Percentiles rank a stretch among this genome's conserved stretches.
Conservation (phyloP, 306 rosid species). For the Rosa chinensis region DNA sequence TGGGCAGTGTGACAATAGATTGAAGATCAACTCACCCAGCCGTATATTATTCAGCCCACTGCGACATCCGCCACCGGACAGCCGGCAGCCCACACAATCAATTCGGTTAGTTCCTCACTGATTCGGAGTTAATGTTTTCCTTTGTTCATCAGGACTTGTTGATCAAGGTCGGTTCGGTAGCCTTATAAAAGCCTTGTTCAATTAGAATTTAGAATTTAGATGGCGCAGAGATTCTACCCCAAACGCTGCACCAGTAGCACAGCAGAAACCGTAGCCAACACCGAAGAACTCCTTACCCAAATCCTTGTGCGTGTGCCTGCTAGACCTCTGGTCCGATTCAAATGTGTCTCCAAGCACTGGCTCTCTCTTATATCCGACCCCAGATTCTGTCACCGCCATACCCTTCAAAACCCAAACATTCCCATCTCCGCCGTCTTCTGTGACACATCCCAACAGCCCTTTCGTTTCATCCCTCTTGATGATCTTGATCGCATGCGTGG, state of each 20-base stretch:
- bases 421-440: neutral
- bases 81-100: too few species aligned
- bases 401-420: neutral
- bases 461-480: neutral
- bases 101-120: too few species aligned
- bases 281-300: neutral
- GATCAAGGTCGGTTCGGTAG: too few species aligned
- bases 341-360: conserved; percentile 1
- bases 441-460: neutral
- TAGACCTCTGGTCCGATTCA: neutral
- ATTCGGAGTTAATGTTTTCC: neutral
- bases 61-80: too few species aligned
- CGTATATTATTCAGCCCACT: too few species aligned
- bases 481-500: neutral
- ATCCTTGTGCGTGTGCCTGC: neutral
- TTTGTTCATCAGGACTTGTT: too few species aligned
- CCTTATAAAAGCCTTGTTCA: too few species aligned
- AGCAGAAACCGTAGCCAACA: neutral
- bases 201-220: neutral
- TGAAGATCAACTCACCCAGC: too few species aligned
- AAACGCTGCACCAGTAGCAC: neutral
- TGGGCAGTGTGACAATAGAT: too few species aligned
- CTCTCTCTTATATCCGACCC: neutral
- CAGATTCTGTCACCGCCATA: neutral
- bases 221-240: neutral